These are phyloP conservation scores for Pythium volutum DNA, from an alignment of 352 stramenopile species.

Conservation along the genomic window DNA sequence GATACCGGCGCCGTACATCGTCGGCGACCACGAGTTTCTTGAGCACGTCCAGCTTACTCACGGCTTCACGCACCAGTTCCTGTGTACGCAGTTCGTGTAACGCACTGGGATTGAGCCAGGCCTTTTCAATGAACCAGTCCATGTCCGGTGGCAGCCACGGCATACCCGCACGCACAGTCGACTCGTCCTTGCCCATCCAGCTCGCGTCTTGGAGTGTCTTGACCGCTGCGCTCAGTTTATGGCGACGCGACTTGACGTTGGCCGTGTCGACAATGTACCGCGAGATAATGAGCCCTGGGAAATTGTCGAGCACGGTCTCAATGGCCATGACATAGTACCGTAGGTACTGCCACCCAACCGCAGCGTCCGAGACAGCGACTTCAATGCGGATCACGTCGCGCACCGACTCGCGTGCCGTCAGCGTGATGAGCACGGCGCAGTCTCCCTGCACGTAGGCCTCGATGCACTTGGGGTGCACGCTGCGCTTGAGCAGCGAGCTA, in stretches of 20 bases:
- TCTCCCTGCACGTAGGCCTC: conserved; percentile 14
- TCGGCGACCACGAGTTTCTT: conserved; percentile 12
- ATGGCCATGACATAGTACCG: conserved; percentile 21
- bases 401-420: background rate
- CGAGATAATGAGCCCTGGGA: conserved; percentile 13
- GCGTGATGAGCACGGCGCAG: conserved; percentile 12
- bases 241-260: background rate
- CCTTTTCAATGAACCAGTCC: conserved; percentile 15
- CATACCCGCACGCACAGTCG: background rate
- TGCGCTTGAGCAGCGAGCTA: conserved; percentile 18
- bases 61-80: conserved; percentile 8
- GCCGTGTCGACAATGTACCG: conserved; percentile 14
- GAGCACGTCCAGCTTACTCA: conserved; percentile 17
- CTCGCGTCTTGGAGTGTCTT: conserved; percentile 15
- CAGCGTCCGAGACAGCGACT: conserved; percentile 2
- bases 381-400: conserved; percentile 23
- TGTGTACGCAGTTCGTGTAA: conserved; percentile 10
- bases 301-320: conserved; percentile 25
- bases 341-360: conserved; percentile 7
- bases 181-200: conserved; percentile 13
- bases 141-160: conserved; percentile 18
- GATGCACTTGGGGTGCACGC: conserved; percentile 8
- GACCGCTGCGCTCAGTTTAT: background rate
- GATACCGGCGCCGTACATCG: conserved; percentile 6
- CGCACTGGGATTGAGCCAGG: conserved; percentile 4